phyloP scores from a whole-genome alignment of 352 stramenopile species.

The Phytophthora foliorum region DNA sequence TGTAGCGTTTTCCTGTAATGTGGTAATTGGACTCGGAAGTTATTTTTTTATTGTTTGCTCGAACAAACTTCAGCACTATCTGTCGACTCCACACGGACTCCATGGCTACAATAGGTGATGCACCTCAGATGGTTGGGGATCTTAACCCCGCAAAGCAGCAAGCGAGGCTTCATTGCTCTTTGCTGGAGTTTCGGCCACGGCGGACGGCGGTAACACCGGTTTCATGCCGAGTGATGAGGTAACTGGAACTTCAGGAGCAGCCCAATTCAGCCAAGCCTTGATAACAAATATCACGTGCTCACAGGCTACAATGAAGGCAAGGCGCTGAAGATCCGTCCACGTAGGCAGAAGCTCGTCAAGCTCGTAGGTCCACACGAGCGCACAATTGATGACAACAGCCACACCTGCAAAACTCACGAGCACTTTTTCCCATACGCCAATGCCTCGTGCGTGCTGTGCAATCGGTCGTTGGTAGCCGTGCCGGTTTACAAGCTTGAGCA shows the following conservation, averaged over 20 bases:
- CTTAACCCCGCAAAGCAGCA: constrained; percentile 11
- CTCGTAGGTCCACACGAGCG: constrained; percentile 89
- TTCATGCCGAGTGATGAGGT: constrained; percentile 35
- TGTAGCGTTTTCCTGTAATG: constrained; percentile 1
- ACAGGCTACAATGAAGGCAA: constrained; percentile 72
- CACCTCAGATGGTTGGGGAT: neutral
- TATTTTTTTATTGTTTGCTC: neutral
- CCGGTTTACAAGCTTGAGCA: constrained; percentile 93
- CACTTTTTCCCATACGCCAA: constrained; percentile 94
- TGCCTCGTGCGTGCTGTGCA: constrained; percentile 91
- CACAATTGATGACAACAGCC: constrained; percentile 95
- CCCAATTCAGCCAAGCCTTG: constrained; percentile 68
- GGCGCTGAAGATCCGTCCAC: constrained; percentile 67
- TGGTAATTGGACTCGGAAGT: neutral
- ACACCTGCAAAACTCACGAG: constrained; percentile 93
- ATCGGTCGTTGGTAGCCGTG: constrained; percentile 90
- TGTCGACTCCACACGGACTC: neutral
- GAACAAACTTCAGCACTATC: neutral
- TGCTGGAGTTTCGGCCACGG: neutral
- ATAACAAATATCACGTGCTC: constrained; percentile 72
- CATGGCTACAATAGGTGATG: no score
- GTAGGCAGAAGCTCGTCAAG: constrained; percentile 57
- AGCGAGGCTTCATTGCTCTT: constrained; percentile 4
- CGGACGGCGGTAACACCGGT: constrained; percentile 18
- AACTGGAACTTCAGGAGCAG: constrained; percentile 44